Evolutionary conservation across 106 monocot species (phyloP).

Genomic region (Amphibolis antarctica): DNA sequence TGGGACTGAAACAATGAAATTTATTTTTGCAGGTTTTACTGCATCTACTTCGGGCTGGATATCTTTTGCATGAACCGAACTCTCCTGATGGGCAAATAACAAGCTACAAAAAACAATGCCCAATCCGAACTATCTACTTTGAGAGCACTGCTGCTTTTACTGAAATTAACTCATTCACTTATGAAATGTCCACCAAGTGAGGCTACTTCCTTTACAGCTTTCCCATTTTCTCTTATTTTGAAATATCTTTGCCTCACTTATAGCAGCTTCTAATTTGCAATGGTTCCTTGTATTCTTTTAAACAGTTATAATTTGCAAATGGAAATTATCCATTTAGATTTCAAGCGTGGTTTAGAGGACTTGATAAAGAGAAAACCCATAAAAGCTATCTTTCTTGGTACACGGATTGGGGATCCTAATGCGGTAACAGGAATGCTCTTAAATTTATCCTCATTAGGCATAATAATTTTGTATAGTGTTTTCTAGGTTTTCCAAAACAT

Average conservation of each 20-base stretch:
- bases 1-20: not conserved
- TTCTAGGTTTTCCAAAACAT: not conserved
- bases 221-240: not conserved
- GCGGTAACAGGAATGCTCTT: constrained; percentile 39
- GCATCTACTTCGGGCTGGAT: constrained; percentile 87
- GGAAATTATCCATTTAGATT: constrained; percentile 78
- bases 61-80: constrained; percentile 46
- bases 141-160: constrained; percentile 78
- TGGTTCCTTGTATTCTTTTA: constrained; percentile 6
- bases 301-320: constrained; percentile 79
- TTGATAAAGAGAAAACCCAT: constrained; percentile 62
- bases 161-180: constrained; percentile 94
- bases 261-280: constrained; percentile 1
- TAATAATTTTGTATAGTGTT: not conserved
- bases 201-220: constrained; percentile 2
- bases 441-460: constrained; percentile 1
- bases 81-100: constrained; percentile 13
- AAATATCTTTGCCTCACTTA: not conserved
- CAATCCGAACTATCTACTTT: constrained; percentile 89
- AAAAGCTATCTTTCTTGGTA: constrained; percentile 96
- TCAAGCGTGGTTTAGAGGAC: constrained; percentile 82
- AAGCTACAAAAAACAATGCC: constrained; percentile 29
- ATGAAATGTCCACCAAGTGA: constrained; percentile 66
- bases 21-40: constrained; percentile 60
- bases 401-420: constrained; percentile 99